phyloP scores from a whole-genome alignment of 352 stramenopile genomes.

The Globisporangium solare region DNA sequence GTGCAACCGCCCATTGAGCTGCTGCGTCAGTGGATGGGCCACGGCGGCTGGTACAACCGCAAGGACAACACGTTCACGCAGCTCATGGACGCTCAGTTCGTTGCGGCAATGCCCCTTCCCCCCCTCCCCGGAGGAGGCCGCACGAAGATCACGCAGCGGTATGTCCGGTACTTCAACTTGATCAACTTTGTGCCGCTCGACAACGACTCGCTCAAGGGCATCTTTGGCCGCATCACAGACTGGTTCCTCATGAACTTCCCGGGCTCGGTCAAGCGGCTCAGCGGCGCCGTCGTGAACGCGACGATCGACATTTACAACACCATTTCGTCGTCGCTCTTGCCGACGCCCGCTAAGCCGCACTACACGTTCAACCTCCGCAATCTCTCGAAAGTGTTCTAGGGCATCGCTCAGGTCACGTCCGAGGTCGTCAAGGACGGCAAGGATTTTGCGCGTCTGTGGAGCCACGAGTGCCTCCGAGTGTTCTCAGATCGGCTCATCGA shows the following conservation, averaged over 20 bases:
- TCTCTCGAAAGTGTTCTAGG: conserved; percentile 92
- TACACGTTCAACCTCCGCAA: conserved; percentile 95
- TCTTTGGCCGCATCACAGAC: conserved; percentile 89
- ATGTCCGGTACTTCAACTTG: conserved; percentile 92
- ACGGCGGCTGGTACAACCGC: conserved; percentile 93
- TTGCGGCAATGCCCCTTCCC: conserved; percentile 91
- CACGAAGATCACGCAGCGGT: conserved; percentile 91
- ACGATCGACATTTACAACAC: conserved; percentile 93
- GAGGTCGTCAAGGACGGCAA: conserved; percentile 82
- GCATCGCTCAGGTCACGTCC: conserved; percentile 78
- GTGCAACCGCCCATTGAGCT: conserved; percentile 92
- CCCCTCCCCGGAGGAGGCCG: conserved; percentile 88
- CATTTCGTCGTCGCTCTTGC: conserved; percentile 86
- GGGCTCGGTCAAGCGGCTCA: conserved; percentile 76
- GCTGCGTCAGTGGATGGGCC: conserved; percentile 92
- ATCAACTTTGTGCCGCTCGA: conserved; percentile 93
- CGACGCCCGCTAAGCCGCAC: conserved; percentile 91
- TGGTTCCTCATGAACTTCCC: conserved; percentile 88
- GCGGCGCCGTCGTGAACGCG: conserved; percentile 59
- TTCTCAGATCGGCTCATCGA: conserved; percentile 92
- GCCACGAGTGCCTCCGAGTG: conserved; percentile 89
- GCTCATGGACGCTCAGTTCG: conserved; percentile 92
- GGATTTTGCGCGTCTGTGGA: conserved; percentile 87
- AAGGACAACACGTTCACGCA: conserved; percentile 92
- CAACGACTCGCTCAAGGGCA: conserved; percentile 74